phyloP scores from a whole-genome alignment of 805 yeast genomes.

The Barnettozyma vustinii region DNA sequence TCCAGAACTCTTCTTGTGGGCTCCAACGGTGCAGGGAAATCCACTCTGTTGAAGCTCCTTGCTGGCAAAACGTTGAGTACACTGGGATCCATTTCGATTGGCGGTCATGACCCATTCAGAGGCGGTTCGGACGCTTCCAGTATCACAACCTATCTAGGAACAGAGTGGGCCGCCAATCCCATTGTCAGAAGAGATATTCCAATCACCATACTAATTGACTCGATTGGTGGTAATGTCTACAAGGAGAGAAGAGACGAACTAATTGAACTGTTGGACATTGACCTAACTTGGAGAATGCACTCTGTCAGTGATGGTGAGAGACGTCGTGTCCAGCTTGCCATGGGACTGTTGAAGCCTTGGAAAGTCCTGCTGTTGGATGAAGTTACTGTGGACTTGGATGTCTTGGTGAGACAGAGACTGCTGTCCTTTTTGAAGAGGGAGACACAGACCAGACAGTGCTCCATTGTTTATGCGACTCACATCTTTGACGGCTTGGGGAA shows the following conservation, averaged over 20 bases:
- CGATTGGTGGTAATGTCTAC: slow-evolving; percentile 73
- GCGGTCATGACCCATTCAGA: slow-evolving; percentile 88
- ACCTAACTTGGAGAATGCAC: slow-evolving; percentile 88
- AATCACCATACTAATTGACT: slow-evolving; percentile 68
- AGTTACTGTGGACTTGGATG: slow-evolving; percentile 95
- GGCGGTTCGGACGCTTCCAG: slow-evolving; percentile 39
- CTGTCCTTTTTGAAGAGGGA: slow-evolving; percentile 69
- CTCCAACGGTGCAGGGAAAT: slow-evolving; percentile 97
- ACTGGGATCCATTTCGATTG: slow-evolving; percentile 63
- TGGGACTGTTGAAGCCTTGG: slow-evolving; percentile 95
- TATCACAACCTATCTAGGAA: slow-evolving; percentile 78
- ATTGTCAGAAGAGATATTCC: slow-evolving; percentile 89
- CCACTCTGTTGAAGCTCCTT: slow-evolving; percentile 74
- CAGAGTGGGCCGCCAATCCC: slow-evolving; percentile 95
- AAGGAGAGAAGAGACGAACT: slow-evolving; percentile 74
- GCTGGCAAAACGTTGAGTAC: slow-evolving; percentile 90
- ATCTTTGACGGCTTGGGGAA: slow-evolving; percentile 90
- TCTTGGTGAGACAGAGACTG: slow-evolving; percentile 74
- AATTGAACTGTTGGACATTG: slow-evolving; percentile 76
- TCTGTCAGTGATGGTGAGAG: slow-evolving; percentile 92
- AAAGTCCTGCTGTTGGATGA: slow-evolving; percentile 82
- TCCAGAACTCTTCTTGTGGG: slow-evolving; percentile 80
- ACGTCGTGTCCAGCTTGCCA: slow-evolving; percentile 85
- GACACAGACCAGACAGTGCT: slow-evolving; percentile 60
- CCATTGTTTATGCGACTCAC: slow-evolving; percentile 91